Base-by-base conservation (phyloP, 148 eudicot genomes). In the Mesembryanthemum crystallinum region DNA sequence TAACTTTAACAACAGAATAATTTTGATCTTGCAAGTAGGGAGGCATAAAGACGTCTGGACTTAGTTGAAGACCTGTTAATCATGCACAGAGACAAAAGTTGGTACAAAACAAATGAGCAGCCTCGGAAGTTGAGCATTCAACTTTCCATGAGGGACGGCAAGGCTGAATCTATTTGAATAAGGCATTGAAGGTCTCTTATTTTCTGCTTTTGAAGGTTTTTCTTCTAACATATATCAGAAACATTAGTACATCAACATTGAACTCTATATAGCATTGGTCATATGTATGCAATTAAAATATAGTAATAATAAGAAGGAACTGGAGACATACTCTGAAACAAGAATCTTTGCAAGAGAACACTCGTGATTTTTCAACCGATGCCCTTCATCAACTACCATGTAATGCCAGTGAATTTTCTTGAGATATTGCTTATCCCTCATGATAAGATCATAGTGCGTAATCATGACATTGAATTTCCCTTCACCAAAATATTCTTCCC, bases 311-410 rank as follows among this genome's bases (percentile, higher is more conserved):
- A 63, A 18, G 51, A 10, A 68, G 25, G 7, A 64, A 39, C 11
- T 64, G 7, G 68, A 32, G 62, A 77, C 85, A 79, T 95, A 95
- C 99, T 97, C 99, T 75, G 92, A 84, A 27, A 91, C 90, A 67
- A 93, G 88, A 81, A 97, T 88, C 85, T 88, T 84, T 58, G 99
- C 91, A 84, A 95, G 98, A 83, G 90, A 91, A 73, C 90, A 92
- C 64, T 95, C 98, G 52, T 87, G 93, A 83, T 95, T 95, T 79
- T 95, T 95, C 71, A 95, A 77, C 60, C 99, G 83, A 80, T 95
- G 99, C 24, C 99, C 99, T 86, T 95, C 99, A 67, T 95, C 99
- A 86, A 95, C 89, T 67, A 95, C 82, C 99, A 95, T 87, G 87
- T 89, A 92, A 79, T 90, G 69, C 99, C 99, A 95, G 83, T 85